phyloP scores from a whole-genome alignment of 257 asterid species.

The Solanum lignicaule region DNA sequence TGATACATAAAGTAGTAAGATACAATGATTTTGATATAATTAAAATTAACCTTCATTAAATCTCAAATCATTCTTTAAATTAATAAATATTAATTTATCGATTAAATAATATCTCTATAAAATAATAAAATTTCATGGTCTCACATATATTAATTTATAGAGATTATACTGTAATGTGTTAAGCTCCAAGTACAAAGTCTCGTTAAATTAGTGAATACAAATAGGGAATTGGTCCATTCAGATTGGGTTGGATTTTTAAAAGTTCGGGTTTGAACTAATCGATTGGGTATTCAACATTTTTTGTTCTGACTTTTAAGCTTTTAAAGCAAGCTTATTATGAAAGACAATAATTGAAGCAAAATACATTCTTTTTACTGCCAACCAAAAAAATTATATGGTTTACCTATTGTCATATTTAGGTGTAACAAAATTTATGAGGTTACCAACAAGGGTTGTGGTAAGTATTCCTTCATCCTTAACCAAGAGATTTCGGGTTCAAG shows the following conservation, averaged over 20 bases:
- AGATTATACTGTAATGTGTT: background rate
- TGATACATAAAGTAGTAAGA: no score
- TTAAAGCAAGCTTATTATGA: background rate
- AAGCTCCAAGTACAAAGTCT: background rate
- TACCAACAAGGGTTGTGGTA: background rate
- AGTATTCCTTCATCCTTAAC: no score
- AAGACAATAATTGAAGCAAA: background rate
- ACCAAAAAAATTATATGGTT: background rate
- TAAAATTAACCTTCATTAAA: no score
- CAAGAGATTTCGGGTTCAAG: no score
- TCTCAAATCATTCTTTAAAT: no score
- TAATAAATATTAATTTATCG: no score
- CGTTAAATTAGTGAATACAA: background rate
- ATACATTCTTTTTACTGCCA: background rate
- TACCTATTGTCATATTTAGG: background rate
- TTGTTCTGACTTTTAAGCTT: background rate
- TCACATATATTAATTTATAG: no score
- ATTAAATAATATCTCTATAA: no score
- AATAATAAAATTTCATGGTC: no score
- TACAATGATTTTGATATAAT: no score
- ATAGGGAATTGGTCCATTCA: background rate
- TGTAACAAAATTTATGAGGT: background rate
- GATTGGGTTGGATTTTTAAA: background rate
- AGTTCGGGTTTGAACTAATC: background rate
- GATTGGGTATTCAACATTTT: background rate